These are phyloP conservation scores for Pyrenophora tritici-repentis DNA, from an alignment of 2,329 filamentous ascomycete genomes.

Conservation along the genomic window DNA sequence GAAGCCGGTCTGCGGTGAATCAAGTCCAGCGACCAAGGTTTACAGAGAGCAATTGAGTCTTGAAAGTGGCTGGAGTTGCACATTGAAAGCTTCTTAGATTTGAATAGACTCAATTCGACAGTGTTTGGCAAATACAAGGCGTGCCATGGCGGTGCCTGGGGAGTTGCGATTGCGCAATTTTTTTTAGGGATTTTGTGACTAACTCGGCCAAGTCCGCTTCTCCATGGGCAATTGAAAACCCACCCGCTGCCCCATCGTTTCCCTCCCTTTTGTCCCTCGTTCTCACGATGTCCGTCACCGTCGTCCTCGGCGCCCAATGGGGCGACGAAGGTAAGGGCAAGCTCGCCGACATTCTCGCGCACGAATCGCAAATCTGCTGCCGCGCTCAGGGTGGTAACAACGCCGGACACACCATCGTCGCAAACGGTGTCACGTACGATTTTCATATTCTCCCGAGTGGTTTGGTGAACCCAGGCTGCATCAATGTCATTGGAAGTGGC, in stretches of 20 bases:
- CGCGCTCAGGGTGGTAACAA: constrained; percentile 66
- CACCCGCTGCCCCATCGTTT: constrained; percentile 22
- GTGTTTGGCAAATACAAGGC: background rate
- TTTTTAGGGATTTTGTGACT: constrained; percentile 11
- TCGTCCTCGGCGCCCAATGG: constrained; percentile 65
- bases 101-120: no score
- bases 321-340: constrained; percentile 66
- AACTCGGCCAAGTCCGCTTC: constrained; percentile 22
- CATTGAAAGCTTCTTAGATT: no score
- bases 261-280: constrained; percentile 13
- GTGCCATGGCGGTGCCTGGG: background rate
- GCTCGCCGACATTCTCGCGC: constrained; percentile 62
- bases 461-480: constrained; percentile 70
- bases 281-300: constrained; percentile 56
- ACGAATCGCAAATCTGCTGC: constrained; percentile 61
- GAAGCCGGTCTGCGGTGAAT: constrained; percentile 1
- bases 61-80: background rate
- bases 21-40: background rate
- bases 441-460: constrained; percentile 60
- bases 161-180: background rate
- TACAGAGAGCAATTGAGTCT: background rate
- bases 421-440: constrained; percentile 54
- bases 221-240: constrained; percentile 27
- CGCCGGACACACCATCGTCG: constrained; percentile 54
- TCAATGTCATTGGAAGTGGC: constrained; percentile 71